Evolutionary conservation across 805 yeast genomes (phyloP), one percentile per base, ranked within the genome.

Genomic region (Kodamaea leandrae): DNA sequence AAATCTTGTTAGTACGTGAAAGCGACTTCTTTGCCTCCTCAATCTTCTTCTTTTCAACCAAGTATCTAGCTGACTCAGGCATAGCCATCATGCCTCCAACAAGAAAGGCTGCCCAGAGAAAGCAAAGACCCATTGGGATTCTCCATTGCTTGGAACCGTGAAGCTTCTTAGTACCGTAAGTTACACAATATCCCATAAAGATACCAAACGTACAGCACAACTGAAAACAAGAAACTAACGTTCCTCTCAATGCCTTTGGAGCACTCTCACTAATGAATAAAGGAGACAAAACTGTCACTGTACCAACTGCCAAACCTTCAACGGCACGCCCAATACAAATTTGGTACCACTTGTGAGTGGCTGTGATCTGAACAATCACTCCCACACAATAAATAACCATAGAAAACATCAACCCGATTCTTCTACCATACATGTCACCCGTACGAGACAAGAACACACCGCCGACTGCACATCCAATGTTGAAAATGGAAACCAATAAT

Each of bases 21-120:
- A 58, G 43, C 10, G 62, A 57, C 14, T 41, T 45, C 52, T 50
- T 55, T 42, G 62, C 62, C 33, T 57, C 60, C 26, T 58, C 62
- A 32, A 55, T 43, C 33, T 37, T 49, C 32, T 45, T 37, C 46
- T 52, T 51, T 42, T 55, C 60, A 28, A 57, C 51, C 45, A 57
- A 48, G 54, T 45, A 58, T 15, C 62, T 37, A 6, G 62, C 61
- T 10, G 62, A 57, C 37, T 58, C 62, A 8, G 62, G 62, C 62
- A 58, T 58, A 42, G 42, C 45, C 6, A 54, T 33, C 62, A 58
- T 58, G 33, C 55, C 62, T 8, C 36, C 42, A 18, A 52, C 48
- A 47, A 58, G 45, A 38, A 58, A 44, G 8, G 54, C 36, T 9
- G 62, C 60, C 62, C 62, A 58, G 6, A 53, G 54, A 40, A 55